Base-by-base conservation (phyloP, 208 protist species). In the Trypanosoma mega region DNA sequence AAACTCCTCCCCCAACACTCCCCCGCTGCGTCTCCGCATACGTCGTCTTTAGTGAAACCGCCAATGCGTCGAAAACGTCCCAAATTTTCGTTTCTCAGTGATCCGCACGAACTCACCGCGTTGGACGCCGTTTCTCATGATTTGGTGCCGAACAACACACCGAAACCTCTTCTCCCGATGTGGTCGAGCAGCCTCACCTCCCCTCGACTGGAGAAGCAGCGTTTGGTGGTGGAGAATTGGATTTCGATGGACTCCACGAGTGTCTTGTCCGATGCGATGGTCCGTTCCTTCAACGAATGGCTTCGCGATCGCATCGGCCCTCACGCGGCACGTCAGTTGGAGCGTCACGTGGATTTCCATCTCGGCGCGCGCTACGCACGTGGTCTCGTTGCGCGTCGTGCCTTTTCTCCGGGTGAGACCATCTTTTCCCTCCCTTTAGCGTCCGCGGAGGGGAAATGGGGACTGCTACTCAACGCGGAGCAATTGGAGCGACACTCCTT, bases 161-260 rank as follows among this genome's bases (percentile, higher is more conserved):
- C 81, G 7, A 88, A 88, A 66, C 66, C 69, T 41, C 70, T 65
- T 33, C 52, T 92, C 33, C 80, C 85, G 2, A 79, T 82, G 81
- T 88, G 81, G 78, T 68, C 81, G 37, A 86, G 77, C 11, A 92
- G 85, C 62, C 65, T 85, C 12, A 92, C 85, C 30, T 78, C 74
- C 1, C 85, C 85, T 9, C 56, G 68, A 31, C 60, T 85, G 30
- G 72, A 63, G 20, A 77, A 66, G 71, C 68, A 82, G 65, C 76
- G 79, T 26, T 30, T 85, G 36, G 33, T 48, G 45, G 47, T 68
- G 54, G 70, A 81, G 30, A 87, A 75, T 65, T 92, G 85, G 85
- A 75, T 84, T 34, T 70, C 69, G 12, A 55, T 27, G 21, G 76
- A 86, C 48, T 49, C 43, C 11, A 54, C 47, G 24, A 72, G 67